Conservation (phyloP, 148 eudicot species). For the Agrostemma githago region DNA sequence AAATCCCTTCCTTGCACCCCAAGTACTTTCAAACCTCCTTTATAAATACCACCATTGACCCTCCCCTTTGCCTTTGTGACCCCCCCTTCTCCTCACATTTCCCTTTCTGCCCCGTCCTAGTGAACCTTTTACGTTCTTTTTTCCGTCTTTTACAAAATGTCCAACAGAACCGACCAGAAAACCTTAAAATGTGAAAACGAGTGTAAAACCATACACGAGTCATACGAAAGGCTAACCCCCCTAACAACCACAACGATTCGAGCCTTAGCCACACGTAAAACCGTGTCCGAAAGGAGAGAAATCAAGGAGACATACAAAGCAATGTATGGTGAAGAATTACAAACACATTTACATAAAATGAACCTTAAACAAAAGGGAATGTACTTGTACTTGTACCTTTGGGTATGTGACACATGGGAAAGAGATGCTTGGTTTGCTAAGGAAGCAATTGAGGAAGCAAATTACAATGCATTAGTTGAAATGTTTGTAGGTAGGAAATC, state of each 20-base stretch:
- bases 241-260: slow-evolving; percentile 25
- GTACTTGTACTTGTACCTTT: slow-evolving; percentile 36
- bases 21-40: slow-evolving; percentile 18
- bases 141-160: slow-evolving; percentile 4
- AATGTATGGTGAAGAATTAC: slow-evolving; percentile 50
- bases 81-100: too few species aligned
- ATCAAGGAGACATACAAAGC: slow-evolving; percentile 45
- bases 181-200: slow-evolving; percentile 31
- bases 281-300: slow-evolving; percentile 34
- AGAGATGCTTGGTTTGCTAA: slow-evolving; percentile 55
- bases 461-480: slow-evolving; percentile 52
- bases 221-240: slow-evolving; percentile 24
- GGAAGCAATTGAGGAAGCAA: slow-evolving; percentile 46
- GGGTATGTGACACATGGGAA: slow-evolving; percentile 51
- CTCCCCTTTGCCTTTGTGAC: too few species aligned
- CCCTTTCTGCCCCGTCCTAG: neutral
- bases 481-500: slow-evolving; percentile 70
- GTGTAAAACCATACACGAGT: slow-evolving; percentile 57
- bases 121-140: neutral
- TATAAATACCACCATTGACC: neutral
- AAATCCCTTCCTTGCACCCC: slow-evolving; percentile 36
- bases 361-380: slow-evolving; percentile 2
- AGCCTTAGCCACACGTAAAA: slow-evolving; percentile 19
- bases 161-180: slow-evolving; percentile 8
- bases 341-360: slow-evolving; percentile 27